A percentile compares a stretch with the other conserved stretches of the same genome.
Evolutionary conservation across 768 basidiomycete genomes (phyloP).

Genomic region (Suillus plorans): DNA sequence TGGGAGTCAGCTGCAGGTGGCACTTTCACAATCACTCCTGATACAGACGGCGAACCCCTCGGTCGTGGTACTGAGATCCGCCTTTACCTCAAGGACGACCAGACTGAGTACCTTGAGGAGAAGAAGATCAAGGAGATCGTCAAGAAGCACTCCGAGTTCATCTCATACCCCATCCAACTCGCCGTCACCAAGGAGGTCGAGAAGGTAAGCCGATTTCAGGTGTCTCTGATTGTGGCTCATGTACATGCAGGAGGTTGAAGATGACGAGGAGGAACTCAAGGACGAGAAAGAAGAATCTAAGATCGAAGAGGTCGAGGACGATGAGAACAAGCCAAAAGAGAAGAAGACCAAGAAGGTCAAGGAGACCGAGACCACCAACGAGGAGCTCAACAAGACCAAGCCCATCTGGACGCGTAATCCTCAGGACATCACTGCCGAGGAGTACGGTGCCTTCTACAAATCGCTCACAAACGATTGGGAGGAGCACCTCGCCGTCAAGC

Average conservation of each 20-base stretch:
- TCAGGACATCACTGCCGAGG: slow-evolving; percentile 86
- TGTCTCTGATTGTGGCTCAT: not conserved
- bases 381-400: slow-evolving; percentile 99
- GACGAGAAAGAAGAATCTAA: slow-evolving; percentile 77
- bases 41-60: slow-evolving; percentile 85
- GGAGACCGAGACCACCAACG: slow-evolving; percentile 82
- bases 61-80: slow-evolving; percentile 93
- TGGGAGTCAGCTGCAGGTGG: slow-evolving; percentile 99
- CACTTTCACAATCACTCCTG: slow-evolving; percentile 97
- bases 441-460: slow-evolving; percentile 98
- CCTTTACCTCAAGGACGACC: slow-evolving; percentile 96
- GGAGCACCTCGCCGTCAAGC: slow-evolving; percentile 98
- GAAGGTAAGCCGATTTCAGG: slow-evolving; percentile 61
- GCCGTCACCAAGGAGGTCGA: slow-evolving; percentile 99
- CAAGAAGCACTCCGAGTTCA: slow-evolving; percentile 99
- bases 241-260: slow-evolving; percentile 73
- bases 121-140: slow-evolving; percentile 99
- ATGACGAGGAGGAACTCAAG: slow-evolving; percentile 71
- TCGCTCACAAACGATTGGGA: slow-evolving; percentile 99
- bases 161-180: slow-evolving; percentile 98
- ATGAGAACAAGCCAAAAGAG: slow-evolving; percentile 75
- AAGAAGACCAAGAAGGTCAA: slow-evolving; percentile 96
- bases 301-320: slow-evolving; percentile 82
- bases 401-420: slow-evolving; percentile 99
- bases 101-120: slow-evolving; percentile 98